phyloP scores from a whole-genome alignment of 2,329 filamentous ascomycete species.

The Verticillium isaacii region DNA sequence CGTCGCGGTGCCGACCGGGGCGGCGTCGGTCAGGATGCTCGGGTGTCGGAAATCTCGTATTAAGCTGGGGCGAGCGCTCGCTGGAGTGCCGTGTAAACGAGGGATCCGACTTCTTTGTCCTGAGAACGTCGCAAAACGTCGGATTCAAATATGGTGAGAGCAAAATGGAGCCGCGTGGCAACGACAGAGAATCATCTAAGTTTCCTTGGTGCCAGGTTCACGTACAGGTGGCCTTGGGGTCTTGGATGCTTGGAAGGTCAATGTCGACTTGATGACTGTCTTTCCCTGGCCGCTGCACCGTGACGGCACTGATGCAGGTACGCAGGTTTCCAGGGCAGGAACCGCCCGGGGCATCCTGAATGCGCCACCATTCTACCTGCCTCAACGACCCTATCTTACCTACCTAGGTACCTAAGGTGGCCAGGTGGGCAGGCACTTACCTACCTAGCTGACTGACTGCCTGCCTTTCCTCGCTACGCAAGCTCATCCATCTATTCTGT shows the following conservation, averaged over 20 bases:
- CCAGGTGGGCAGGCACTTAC: too few relatives aligned
- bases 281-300: neutral
- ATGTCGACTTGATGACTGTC: neutral
- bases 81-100: neutral
- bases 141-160: neutral
- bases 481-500: too few relatives aligned
- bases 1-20: neutral
- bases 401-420: too few relatives aligned
- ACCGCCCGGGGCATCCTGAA: neutral
- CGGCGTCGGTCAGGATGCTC: neutral
- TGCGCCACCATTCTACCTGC: too few relatives aligned
- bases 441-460: too few relatives aligned
- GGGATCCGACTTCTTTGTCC: neutral
- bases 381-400: too few relatives aligned
- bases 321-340: neutral
- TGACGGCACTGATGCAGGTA: neutral
- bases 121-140: neutral
- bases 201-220: neutral
- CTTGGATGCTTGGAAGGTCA: neutral
- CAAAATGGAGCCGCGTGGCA: neutral
- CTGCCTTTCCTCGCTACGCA: too few relatives aligned
- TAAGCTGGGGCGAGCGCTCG: neutral
- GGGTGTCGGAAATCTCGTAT: neutral
- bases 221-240: neutral
- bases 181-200: neutral